phyloP scores from a whole-genome alignment of 257 asterid species.

The Solanum pennellii region DNA sequence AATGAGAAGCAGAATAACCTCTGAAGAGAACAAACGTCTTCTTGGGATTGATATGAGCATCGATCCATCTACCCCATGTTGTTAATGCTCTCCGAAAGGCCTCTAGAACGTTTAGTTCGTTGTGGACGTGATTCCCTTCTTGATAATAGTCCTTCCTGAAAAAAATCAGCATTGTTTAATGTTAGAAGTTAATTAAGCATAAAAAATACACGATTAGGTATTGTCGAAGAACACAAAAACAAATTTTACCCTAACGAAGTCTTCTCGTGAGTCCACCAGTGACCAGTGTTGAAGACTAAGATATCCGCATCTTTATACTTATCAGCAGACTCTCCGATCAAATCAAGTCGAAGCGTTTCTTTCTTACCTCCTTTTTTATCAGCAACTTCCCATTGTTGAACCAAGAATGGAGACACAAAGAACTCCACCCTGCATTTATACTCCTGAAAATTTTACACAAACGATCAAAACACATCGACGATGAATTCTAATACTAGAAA shows the following conservation, averaged over 20 bases:
- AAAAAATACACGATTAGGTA: background rate
- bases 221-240: background rate
- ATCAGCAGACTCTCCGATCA: constrained; percentile 36
- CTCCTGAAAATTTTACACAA: constrained; percentile 23
- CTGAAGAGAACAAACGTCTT: constrained; percentile 54
- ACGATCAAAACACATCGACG: background rate
- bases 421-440: constrained; percentile 63
- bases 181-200: background rate
- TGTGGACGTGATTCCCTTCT: constrained; percentile 62
- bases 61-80: constrained; percentile 77
- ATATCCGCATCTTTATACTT: constrained; percentile 46
- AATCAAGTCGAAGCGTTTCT: constrained; percentile 70
- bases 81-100: constrained; percentile 60
- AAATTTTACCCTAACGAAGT: constrained; percentile 53
- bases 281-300: constrained; percentile 69
- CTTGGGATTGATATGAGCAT: constrained; percentile 32
- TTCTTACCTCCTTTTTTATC: constrained; percentile 37
- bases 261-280: constrained; percentile 87
- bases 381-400: constrained; percentile 52
- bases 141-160: constrained; percentile 64
- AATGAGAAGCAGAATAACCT: constrained; percentile 70
- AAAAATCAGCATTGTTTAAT: background rate
- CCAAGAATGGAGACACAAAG: constrained; percentile 58
- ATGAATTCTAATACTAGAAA: background rate
- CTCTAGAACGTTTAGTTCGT: constrained; percentile 35